A percentile compares a stretch with the other conserved stretches of the same genome.
Conservation (phyloP, 2,329 filamentous ascomycete species). For the Penicillium sp. region DNA sequence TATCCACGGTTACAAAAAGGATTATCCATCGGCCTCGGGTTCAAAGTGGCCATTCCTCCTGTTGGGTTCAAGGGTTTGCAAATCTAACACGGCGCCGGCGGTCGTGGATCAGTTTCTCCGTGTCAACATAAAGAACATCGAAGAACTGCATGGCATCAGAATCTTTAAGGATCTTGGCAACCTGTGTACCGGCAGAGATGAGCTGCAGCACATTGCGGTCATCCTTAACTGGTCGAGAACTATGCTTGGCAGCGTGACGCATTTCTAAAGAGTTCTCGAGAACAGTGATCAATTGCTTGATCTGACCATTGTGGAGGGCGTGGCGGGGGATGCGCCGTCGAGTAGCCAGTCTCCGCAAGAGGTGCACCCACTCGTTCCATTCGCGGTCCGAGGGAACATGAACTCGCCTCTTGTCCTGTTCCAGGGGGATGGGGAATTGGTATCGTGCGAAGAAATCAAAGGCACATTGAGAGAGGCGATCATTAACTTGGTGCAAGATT, state of each 20-base stretch:
- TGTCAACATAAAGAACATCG: slow-evolving; percentile 79
- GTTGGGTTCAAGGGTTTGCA: slow-evolving; percentile 29
- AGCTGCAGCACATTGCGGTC: slow-evolving; percentile 87
- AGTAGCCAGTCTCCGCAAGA: slow-evolving; percentile 82
- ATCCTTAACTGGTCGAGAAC: slow-evolving; percentile 81
- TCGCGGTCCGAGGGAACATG: slow-evolving; percentile 76
- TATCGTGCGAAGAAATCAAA: slow-evolving; percentile 92
- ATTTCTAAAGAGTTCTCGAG: slow-evolving; percentile 87
- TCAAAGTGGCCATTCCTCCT: slow-evolving; percentile 12
- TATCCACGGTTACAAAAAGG: slow-evolving; percentile 4
- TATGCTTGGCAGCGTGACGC: slow-evolving; percentile 82
- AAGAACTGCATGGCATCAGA: slow-evolving; percentile 81
- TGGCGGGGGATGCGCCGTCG: slow-evolving; percentile 83
- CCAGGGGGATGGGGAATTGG: slow-evolving; percentile 84
- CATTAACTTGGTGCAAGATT: slow-evolving; percentile 79
- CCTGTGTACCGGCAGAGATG: slow-evolving; percentile 84
- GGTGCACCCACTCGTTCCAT: slow-evolving; percentile 91
- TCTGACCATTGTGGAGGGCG: slow-evolving; percentile 85
- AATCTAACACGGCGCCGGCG: slow-evolving; percentile 52
- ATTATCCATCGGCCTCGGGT: slow-evolving; percentile 2
- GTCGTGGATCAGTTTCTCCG: slow-evolving; percentile 77
- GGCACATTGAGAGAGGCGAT: slow-evolving; percentile 80
- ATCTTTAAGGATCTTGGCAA: slow-evolving; percentile 85
- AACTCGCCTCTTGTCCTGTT: slow-evolving; percentile 78
- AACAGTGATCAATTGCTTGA: slow-evolving; percentile 88